These are phyloP conservation scores for Circinella umbellata DNA, from an alignment of 371 early-diverging fungal species.

Conservation along the genomic window DNA sequence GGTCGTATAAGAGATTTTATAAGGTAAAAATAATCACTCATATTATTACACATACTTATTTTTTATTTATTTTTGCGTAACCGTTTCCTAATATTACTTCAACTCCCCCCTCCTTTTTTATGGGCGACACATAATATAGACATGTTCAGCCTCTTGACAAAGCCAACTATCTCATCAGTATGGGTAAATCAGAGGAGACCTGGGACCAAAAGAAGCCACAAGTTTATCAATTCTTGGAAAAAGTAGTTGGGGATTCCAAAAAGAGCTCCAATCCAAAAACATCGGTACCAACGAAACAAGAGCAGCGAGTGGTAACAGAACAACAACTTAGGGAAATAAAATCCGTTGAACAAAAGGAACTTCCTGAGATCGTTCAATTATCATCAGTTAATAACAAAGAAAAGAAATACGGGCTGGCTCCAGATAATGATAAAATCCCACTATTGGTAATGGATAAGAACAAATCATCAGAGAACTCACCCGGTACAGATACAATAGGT, in stretches of 20 bases:
- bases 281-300: background rate
- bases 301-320: background rate
- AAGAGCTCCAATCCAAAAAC: background rate
- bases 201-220: conserved; percentile 11
- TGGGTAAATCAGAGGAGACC: background rate
- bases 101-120: background rate
- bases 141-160: conserved; percentile 12
- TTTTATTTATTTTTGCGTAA: no score
- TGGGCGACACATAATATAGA: background rate
- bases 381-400: background rate
- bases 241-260: background rate
- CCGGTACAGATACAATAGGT: no score
- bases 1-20: conserved; percentile 8
- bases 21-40: background rate
- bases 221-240: conserved; percentile 15
- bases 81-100: no score
- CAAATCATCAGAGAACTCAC: no score
- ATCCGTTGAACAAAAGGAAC: background rate
- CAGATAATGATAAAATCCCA: no score
- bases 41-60: no score
- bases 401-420: no score
- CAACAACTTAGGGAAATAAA: background rate
- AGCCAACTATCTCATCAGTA: conserved; percentile 16
- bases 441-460: no score
- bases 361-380: background rate